Conservation (phyloP, 352 stramenopile species). For the Peronospora tabacina region DNA sequence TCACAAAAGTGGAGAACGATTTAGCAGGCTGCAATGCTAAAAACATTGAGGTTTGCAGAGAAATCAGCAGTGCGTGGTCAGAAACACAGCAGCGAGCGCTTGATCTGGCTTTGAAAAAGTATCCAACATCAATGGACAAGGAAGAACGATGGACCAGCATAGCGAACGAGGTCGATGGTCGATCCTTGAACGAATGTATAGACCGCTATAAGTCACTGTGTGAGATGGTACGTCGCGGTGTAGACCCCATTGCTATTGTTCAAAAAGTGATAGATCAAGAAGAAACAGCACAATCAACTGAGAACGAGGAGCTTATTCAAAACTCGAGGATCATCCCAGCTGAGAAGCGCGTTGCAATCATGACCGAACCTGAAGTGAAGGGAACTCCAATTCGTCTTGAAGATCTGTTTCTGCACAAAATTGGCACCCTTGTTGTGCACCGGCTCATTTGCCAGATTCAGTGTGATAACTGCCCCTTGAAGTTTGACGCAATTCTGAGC, state of each 20-base stretch:
- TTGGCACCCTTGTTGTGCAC: constrained; percentile 69
- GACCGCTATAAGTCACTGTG: constrained; percentile 68
- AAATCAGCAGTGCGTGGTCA: constrained; percentile 43
- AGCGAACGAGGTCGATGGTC: constrained; percentile 50
- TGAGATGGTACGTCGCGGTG: constrained; percentile 34
- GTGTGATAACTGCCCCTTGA: constrained; percentile 64
- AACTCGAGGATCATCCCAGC: constrained; percentile 48
- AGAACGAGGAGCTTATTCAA: constrained; percentile 12
- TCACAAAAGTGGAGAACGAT: neutral
- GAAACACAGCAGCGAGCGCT: constrained; percentile 54
- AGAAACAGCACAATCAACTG: constrained; percentile 2
- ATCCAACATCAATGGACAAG: constrained; percentile 65
- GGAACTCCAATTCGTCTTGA: constrained; percentile 54
- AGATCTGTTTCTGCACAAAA: constrained; percentile 67
- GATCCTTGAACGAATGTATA: constrained; percentile 76
- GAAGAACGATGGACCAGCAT: constrained; percentile 62
- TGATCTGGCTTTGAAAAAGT: constrained; percentile 62
- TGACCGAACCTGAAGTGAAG: constrained; percentile 44
- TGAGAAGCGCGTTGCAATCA: constrained; percentile 37
- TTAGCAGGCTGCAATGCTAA: neutral
- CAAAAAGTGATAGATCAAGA: constrained; percentile 18
- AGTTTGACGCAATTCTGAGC: constrained; percentile 52
- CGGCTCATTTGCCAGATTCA: constrained; percentile 55
- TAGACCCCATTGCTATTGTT: constrained; percentile 12
- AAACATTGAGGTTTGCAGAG: neutral